phyloP scores from a whole-genome alignment of 73 alveolate species.

The Paramecium sonneborni region DNA sequence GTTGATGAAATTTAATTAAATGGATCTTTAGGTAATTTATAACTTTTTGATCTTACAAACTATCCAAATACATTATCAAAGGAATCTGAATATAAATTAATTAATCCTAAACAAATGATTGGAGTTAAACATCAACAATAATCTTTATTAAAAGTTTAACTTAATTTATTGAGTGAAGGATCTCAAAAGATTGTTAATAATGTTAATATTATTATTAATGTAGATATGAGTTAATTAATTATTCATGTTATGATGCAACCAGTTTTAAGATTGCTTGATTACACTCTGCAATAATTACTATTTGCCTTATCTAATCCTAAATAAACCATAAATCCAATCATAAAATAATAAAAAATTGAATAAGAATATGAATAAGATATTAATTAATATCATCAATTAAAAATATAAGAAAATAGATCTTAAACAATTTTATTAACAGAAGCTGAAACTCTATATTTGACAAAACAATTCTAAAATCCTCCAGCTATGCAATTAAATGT shows the following conservation, averaged over 20 bases:
- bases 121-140: conserved; percentile 22
- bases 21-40: conserved; percentile 58
- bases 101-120: conserved; percentile 52
- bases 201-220: conserved; percentile 40
- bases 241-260: conserved; percentile 52
- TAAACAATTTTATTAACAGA: neutral
- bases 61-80: conserved; percentile 46
- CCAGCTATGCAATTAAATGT: conserved; percentile 42
- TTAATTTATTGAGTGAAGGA: conserved; percentile 25
- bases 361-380: neutral
- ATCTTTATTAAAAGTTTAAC: conserved; percentile 14
- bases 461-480: conserved; percentile 41
- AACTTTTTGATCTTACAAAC: conserved; percentile 52
- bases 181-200: conserved; percentile 45
- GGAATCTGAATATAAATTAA: conserved; percentile 47
- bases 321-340: neutral
- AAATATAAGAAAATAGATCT: neutral
- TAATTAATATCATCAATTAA: neutral
- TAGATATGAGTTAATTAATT: conserved; percentile 44
- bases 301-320: conserved; percentile 37
- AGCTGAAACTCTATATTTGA: neutral
- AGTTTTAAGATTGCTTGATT: conserved; percentile 62
- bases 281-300: conserved; percentile 43
- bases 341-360: neutral
- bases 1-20: conserved; percentile 48